Evolutionary conservation across 192 early-diverging fungal genomes (phyloP), one percentile per base, ranked within the genome.

Genomic region (Cetraspora pellucida): DNA sequence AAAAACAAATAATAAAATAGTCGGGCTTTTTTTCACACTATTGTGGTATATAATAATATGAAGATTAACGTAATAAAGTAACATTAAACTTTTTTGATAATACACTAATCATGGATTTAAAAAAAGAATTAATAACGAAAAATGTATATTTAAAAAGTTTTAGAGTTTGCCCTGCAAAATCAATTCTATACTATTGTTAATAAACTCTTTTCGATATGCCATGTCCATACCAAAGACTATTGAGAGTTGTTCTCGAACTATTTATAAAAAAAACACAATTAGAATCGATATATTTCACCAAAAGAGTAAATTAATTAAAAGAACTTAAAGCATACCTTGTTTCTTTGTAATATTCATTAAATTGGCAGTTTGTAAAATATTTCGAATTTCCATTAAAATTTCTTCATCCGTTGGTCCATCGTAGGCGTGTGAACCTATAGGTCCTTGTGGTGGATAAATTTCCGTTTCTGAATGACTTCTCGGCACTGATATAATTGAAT

Each of bases 281-380:
- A 45, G 17, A 50, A 52, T 25, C 16, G 11, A 17, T 47, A 70
- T 10, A 50, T 54, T 10, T 52, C 54, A 52, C 4, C 27, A 27
- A 55, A 52, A 47, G 28, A 30, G 23, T 25, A 27, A 46, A 66
- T 13, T 44, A 50, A 17, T 1, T 27, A 69, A 25, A 46, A 70
- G 10, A 47, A 46, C 11, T 47, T 27, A 25, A 23, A 13, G 11
- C 10, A 23, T 87, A 88, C 86, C 89, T 87, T 95, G 93, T 84
- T 98, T 98, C 88, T 99, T 98, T 55, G 98, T 99, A 63, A 99
- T 92, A n/a, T 92, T 94, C 97, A 97, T 98, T 70, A 99, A 81
- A 77, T 99, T 93, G 10, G 94, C 95, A 0, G 92, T 93, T 16
- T 90, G 81, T 25, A 99, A 87, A 43, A 97, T 93, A 77, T 92